These are phyloP conservation scores for Phytophthora colocasiae DNA, from an alignment of 352 stramenopile genomes.

Conservation along the genomic window DNA sequence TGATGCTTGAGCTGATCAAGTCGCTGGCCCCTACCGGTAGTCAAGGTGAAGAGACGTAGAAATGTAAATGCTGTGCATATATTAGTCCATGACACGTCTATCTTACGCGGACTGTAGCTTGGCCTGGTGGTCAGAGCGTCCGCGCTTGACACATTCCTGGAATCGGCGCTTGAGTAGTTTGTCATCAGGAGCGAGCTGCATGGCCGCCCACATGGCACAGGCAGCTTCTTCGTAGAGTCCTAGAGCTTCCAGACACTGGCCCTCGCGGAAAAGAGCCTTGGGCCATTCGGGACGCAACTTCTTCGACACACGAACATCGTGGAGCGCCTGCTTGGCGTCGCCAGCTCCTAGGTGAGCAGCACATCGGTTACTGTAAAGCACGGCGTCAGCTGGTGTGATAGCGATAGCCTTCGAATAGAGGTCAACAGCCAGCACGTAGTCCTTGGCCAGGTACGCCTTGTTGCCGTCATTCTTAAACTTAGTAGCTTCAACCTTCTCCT, in stretches of 20 bases:
- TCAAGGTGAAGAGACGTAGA: background rate
- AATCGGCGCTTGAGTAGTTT: conserved; percentile 84
- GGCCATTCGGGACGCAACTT: conserved; percentile 86
- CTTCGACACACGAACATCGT: conserved; percentile 81
- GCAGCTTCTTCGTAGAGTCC: conserved; percentile 79
- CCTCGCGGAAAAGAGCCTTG: conserved; percentile 87
- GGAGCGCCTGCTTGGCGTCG: conserved; percentile 70
- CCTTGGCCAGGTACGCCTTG: conserved; percentile 71
- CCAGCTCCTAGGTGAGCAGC: conserved; percentile 65
- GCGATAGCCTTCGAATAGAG: conserved; percentile 73
- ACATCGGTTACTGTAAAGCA: conserved; percentile 88
- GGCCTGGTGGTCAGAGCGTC: conserved; percentile 62
- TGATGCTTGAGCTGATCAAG: conserved; percentile 40
- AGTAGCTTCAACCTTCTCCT: conserved; percentile 45
- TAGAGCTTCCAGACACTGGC: conserved; percentile 81
- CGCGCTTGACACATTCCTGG: conserved; percentile 79
- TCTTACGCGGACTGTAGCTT: conserved; percentile 42
- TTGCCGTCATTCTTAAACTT: conserved; percentile 77
- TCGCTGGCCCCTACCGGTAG: conserved; percentile 8
- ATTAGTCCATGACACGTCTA: conserved; percentile 33
- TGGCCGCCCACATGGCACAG: conserved; percentile 74
- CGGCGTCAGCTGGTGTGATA: conserved; percentile 60
- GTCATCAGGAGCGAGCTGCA: conserved; percentile 78
- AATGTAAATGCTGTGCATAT: conserved; percentile 19
- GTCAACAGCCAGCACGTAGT: conserved; percentile 58